phyloP scores from a whole-genome alignment of 2,329 filamentous ascomycete genomes.

The Paradendryphiella salina region DNA sequence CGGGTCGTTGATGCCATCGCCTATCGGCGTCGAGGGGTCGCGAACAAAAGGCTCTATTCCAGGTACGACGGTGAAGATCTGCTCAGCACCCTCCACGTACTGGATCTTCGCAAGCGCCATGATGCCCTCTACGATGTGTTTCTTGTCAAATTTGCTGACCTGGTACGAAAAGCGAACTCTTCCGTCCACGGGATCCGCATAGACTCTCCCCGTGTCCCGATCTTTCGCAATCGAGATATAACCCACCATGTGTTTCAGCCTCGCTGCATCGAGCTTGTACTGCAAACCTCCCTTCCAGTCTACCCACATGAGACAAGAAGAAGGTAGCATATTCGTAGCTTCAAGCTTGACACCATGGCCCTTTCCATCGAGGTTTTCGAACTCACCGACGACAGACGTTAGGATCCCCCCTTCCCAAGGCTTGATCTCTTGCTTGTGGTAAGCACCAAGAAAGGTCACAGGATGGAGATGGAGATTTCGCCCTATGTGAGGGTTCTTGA shows the following conservation, averaged over 20 bases:
- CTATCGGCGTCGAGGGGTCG: constrained; percentile 18
- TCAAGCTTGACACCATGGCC: constrained; percentile 86
- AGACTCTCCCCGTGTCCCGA: constrained; percentile 73
- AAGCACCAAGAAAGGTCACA: constrained; percentile 58
- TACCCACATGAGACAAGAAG: constrained; percentile 63
- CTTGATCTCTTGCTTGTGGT: constrained; percentile 71
- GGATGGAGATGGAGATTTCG: constrained; percentile 83
- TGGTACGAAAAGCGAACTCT: constrained; percentile 70
- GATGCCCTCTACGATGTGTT: constrained; percentile 71
- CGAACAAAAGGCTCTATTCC: constrained; percentile 67
- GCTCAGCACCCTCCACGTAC: constrained; percentile 76
- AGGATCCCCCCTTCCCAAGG: constrained; percentile 72
- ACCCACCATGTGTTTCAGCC: constrained; percentile 68
- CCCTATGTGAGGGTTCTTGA: constrained; percentile 81
- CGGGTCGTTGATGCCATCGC: constrained; percentile 59
- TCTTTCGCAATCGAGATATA: constrained; percentile 78
- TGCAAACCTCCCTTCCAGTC: constrained; percentile 70
- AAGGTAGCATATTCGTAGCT: constrained; percentile 73
- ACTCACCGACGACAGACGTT: constrained; percentile 74
- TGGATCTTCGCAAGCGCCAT: constrained; percentile 74
- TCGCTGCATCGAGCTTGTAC: constrained; percentile 71
- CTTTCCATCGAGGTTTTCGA: constrained; percentile 77
- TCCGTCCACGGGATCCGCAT: constrained; percentile 69
- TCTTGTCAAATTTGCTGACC: constrained; percentile 70
- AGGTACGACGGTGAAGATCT: constrained; percentile 70